Base-by-base conservation (phyloP, 345 rosid species). In the Clausena lansium region DNA sequence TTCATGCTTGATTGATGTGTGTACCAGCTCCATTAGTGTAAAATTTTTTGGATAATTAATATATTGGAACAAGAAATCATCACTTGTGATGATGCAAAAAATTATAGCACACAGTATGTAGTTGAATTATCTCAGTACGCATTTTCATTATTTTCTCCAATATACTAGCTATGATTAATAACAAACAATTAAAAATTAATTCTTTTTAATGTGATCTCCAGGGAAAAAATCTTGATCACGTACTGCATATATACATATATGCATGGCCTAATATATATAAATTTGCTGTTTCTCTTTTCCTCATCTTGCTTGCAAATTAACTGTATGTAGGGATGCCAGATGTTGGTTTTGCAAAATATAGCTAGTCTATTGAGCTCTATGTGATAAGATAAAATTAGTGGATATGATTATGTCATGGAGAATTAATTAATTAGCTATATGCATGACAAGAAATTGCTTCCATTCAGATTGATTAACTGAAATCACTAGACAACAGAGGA, bases 121-220 rank as follows among this genome's bases (percentile, higher is more conserved):
- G 57, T n/a, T n/a, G n/a, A n/a, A n/a, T n/a, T n/a, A 71, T 20
- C 77, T 81, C 80, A 47, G 13, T 38, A n/a, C 35, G 69, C 83
- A 45, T 74, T 47, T 71, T 50, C 33, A 22, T 36, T 38, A 36
- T 36, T 67, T 67, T 38, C 32, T 67, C 70, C 50, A 45, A 3
- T 45, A 4, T 11, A 13, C 5, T 45, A 3, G 15, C 50, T 0
- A 45, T 13, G 50, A 45, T 45, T 45, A 45, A 45, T 52, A n/a
- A 52, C 22, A 0, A 52, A 17, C 5, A 52, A 1, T 4, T 52
- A 52, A 45, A 45, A 13, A 1, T 52, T 52, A 19, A 52, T 52
- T 52, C 20, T 52, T 52, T 52, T 52, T 17, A 52, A 17, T 15
- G 57, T 52, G 57, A 52, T 52, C 22, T 52, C 20, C n/a, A 6